Conservation (phyloP, 768 basidiomycete genomes). For the Termitomyces bulborhizus region DNA sequence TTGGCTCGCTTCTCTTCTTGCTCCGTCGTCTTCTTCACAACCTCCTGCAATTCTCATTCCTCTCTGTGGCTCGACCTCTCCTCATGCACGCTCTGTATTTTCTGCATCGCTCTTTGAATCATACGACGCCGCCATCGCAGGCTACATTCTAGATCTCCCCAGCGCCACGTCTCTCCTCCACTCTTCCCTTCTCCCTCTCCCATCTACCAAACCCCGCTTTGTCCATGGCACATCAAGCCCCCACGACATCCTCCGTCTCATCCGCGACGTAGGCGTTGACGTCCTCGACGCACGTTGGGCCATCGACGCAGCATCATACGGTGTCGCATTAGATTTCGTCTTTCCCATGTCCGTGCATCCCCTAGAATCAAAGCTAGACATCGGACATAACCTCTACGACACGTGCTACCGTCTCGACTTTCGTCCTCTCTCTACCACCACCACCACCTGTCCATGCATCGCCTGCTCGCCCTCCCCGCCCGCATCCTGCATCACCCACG, state of each 20-base stretch:
- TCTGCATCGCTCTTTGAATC: conserved; percentile 49
- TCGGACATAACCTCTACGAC: conserved; percentile 71
- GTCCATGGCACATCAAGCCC: conserved; percentile 53
- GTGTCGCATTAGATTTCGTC: conserved; percentile 72
- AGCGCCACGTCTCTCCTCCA: conserved; percentile 33
- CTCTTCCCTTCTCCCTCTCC: conserved; percentile 53
- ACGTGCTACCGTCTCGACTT: conserved; percentile 56
- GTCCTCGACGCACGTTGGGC: conserved; percentile 74
- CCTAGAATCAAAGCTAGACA: background rate
- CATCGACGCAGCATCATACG: conserved; percentile 56
- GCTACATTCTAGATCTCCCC: conserved; percentile 68
- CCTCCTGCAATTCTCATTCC: conserved; percentile 56
- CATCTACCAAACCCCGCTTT: conserved; percentile 55
- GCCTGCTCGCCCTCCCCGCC: conserved; percentile 48
- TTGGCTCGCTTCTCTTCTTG: conserved; percentile 59
- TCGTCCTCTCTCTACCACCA: conserved; percentile 34
- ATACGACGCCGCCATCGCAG: conserved; percentile 64
- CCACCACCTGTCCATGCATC: conserved; percentile 38
- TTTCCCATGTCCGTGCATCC: conserved; percentile 43
- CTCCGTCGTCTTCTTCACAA: conserved; percentile 9
- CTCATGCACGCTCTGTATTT: conserved; percentile 59
- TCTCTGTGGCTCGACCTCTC: conserved; percentile 54
- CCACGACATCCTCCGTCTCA: conserved; percentile 67
- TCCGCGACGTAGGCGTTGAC: conserved; percentile 64
- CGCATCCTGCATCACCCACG: conserved; percentile 34